Percentiles rank a stretch among this genome's conserved stretches.
Conservation (phyloP, 305 asterid genomes). For the Solanum hybrid region DNA sequence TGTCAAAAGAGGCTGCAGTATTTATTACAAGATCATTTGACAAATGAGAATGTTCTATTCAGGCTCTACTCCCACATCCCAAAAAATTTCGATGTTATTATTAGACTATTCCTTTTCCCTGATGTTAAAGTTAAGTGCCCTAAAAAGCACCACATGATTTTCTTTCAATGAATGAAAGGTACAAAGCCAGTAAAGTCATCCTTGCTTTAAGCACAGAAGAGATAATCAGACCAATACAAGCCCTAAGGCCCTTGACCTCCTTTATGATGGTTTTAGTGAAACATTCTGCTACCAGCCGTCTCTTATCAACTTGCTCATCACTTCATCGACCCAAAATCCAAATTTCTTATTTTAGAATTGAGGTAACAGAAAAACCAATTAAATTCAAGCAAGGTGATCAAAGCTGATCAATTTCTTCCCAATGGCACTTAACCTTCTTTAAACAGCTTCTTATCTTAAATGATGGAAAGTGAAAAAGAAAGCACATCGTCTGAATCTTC, state of each 20-base stretch:
- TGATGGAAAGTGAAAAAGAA: neutral
- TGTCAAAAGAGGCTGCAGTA: neutral
- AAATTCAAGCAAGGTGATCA: neutral
- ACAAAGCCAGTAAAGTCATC: neutral
- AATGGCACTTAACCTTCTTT: neutral
- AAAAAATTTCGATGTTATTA: neutral
- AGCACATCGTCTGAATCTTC: neutral
- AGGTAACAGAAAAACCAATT: neutral
- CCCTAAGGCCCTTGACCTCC: neutral
- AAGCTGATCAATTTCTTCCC: neutral
- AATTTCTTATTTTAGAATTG: neutral
- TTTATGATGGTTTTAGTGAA: neutral
- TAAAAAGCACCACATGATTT: neutral
- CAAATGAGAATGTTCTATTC: neutral
- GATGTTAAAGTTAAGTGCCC: neutral
- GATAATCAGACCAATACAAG: neutral
- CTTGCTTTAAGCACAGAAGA: neutral
- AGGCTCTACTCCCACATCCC: neutral
- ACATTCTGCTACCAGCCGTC: neutral
- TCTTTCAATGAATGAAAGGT: neutral
- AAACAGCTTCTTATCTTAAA: neutral
- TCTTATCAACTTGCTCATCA: neutral
- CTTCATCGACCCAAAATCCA: neutral
- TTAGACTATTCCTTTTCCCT: neutral
- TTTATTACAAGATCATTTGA: neutral